These are phyloP conservation scores for Marasmius tenuissimus DNA, from an alignment of 1,284 basidiomycete species.

Conservation along the genomic window DNA sequence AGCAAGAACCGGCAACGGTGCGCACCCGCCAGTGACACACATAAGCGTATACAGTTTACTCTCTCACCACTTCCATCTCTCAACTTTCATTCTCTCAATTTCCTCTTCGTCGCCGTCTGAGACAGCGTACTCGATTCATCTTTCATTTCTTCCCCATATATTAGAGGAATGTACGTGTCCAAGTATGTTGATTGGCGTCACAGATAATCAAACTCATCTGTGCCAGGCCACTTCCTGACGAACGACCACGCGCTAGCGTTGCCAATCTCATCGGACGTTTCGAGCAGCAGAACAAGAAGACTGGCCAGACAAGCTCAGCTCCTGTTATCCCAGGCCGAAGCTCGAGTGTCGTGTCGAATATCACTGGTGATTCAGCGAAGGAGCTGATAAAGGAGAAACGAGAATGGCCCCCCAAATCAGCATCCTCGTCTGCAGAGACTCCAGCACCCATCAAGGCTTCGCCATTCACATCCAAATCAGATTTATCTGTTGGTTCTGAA, in stretches of 20 bases:
- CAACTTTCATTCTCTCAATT: background rate
- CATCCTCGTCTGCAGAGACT: conserved; percentile 31
- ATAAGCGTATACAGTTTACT: background rate
- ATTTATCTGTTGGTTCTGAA: conserved; percentile 11
- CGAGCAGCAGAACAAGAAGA: conserved; percentile 72
- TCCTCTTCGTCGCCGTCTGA: background rate
- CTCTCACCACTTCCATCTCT: background rate
- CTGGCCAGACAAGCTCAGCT: conserved; percentile 32
- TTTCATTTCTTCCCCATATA: background rate
- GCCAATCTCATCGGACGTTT: conserved; percentile 84
- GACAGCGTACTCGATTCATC: background rate
- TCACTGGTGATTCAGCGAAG: conserved; percentile 58
- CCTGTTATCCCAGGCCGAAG: conserved; percentile 42
- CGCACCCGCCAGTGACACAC: background rate
- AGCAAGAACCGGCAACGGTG: background rate
- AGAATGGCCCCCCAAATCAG: conserved; percentile 72
- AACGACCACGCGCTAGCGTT: conserved; percentile 76
- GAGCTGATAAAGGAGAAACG: conserved; percentile 66
- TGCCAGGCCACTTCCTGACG: conserved; percentile 76
- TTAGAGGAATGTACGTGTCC: background rate
- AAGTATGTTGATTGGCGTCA: too few relatives aligned
- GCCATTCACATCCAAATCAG: conserved; percentile 13
- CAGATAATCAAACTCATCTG: conserved; percentile 6
- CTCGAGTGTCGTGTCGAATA: conserved; percentile 63
- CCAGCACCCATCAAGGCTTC: conserved; percentile 27